phyloP scores from a whole-genome alignment of 106 monocot species.

The Iris macrosiphon region DNA sequence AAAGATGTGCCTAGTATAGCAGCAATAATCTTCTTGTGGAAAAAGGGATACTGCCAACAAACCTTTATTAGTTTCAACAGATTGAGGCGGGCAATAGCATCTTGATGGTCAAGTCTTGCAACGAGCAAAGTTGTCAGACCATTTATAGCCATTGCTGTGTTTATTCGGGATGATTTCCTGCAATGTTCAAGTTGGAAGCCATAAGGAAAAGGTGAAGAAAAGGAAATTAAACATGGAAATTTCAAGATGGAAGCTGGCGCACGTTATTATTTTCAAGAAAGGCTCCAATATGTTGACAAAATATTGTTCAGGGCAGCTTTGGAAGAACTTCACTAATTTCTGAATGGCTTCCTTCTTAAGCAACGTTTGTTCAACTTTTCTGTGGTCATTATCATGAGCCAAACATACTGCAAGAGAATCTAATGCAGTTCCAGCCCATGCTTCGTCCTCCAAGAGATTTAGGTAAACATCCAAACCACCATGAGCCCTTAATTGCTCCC shows the following conservation, averaged over 20 bases:
- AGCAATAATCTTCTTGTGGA: too few relatives aligned
- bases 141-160: slow-evolving; percentile 82
- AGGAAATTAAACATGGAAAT: background rate
- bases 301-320: slow-evolving; percentile 75
- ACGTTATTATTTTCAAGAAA: slow-evolving; percentile 98
- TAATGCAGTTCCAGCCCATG: slow-evolving; percentile 76
- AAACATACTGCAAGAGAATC: slow-evolving; percentile 85
- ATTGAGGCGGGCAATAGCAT: slow-evolving; percentile 95
- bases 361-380: slow-evolving; percentile 85
- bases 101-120: slow-evolving; percentile 92
- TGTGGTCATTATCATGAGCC: slow-evolving; percentile 85
- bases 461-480: slow-evolving; percentile 89
- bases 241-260: slow-evolving; percentile 3
- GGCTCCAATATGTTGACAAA: slow-evolving; percentile 80
- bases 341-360: slow-evolving; percentile 91
- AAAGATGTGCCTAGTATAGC: too few relatives aligned
- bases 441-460: slow-evolving; percentile 77
- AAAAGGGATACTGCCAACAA: background rate
- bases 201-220: background rate
- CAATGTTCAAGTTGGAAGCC: slow-evolving; percentile 1
- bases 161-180: slow-evolving; percentile 88
- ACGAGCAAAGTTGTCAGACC: slow-evolving; percentile 87
- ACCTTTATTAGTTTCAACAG: slow-evolving; percentile 94
- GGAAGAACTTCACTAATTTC: slow-evolving; percentile 85
- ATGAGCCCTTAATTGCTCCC: slow-evolving; percentile 89